Base-by-base conservation (phyloP, 148 eudicot genomes). In the Chenopodium quinoa region DNA sequence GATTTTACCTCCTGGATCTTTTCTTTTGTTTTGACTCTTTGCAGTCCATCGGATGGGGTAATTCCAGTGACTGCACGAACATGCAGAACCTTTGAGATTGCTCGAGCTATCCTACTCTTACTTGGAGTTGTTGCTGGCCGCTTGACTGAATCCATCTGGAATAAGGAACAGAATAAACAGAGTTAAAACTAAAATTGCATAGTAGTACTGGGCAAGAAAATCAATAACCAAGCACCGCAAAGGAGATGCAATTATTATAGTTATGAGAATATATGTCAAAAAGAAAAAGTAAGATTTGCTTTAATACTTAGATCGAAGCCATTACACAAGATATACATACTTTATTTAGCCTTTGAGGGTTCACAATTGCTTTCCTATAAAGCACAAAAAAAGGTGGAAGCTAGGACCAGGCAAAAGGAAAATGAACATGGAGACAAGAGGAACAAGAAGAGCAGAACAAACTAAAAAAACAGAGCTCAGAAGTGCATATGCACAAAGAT, bases 31-130 rank as follows among this genome's bases (percentile, higher is more conserved):
- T 86, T 91, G 2, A 80, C 34, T 40, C 89, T 92, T 50, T 87
- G 89, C 34, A 83, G 58, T 34, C 88, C 92, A 75, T 89, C 91
- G 0, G 83, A 85, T 6, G 90, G 88, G 7, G 93, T 75, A 60
- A 91, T 66, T 71, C 92, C 96, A 1, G 90, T 85, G 34, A 80
- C 84, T 37, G 91, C 85, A 68, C 91, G 92, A 54, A 87, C 85
- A 82, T 88, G 88, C 72, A 91, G 82, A 66, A 96, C 94, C 88
- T 92, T 96, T 7, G 95, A 89, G 69, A 94, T 78, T 9, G 91
- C 87, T 6, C 99, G 89, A 2, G 92, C 93, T 79, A 92, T 87
- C 75, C 95, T 83, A 84, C 90, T 90, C 91, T 89, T 96, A 75
- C 76, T 86, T 29, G 96, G 88, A 73, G 94, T 88, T 22, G 85